Evolutionary conservation across 176 grass and related monocot genomes (phyloP), one percentile per base, ranked within the genome.

Genomic region (Poa pratensis): DNA sequence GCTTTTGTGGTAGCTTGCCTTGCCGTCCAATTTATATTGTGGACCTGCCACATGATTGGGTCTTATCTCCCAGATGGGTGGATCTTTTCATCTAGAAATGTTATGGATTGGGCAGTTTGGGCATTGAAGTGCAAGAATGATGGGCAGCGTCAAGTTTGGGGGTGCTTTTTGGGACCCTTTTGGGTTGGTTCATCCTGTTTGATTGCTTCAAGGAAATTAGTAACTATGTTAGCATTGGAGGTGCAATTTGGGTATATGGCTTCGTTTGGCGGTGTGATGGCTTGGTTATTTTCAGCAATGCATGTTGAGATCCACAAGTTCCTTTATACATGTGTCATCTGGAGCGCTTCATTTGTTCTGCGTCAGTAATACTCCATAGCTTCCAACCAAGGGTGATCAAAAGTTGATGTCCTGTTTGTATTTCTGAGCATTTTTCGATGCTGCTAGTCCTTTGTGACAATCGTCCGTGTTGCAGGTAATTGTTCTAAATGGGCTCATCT

Each of bases 401-500:
- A 64, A 64, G 13, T 64, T 30, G 27, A 30, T 64, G 7, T 64
- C 61, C 26, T 17, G 26, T 64, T 64, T 64, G 26, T 32, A 64
- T 15, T 50, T 27, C 27, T 83, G 51, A 55, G 78, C 63, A 79
- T 71, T 70, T 15, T 82, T 72, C 35, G 5, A n/a, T 34, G 55
- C 75, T 22, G 66, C 37, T 52, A 81, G 19, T 81, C 59, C 17
- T 84, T 15, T 76, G 79, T 85, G 52, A 53, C 3, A 49, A 32
- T 79, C 7, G 32, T 35, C 61, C 89, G 46, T 50, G 24, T 89
- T 77, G 63, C 78, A 90, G 84, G 74, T 68, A 57, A 66, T 76
- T 53, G 37, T 60, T 76, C 61, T 65, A 20, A 79, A 92, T 75
- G 60, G 46, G 79, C 75, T 82, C 84, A 83, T 69, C 54, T 78